These are phyloP conservation scores for Rhododendron kiyosumense DNA, from an alignment of 148 eudicot species.

Conservation along the genomic window DNA sequence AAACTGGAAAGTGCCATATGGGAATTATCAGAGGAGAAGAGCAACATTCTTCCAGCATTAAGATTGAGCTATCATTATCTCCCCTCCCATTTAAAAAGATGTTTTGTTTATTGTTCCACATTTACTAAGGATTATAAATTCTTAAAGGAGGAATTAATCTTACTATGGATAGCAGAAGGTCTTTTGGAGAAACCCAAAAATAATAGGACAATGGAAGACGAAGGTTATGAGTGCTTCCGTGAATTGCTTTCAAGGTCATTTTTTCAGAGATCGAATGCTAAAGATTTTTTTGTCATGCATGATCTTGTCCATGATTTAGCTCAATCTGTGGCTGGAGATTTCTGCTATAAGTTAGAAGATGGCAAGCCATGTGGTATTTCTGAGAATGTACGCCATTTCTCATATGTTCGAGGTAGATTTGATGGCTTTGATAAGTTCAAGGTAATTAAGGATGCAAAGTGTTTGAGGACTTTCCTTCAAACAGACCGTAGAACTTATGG, in stretches of 20 bases:
- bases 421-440: neutral
- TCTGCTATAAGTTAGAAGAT: neutral
- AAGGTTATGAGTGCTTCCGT: too few species aligned
- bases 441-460: too few species aligned
- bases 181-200: neutral
- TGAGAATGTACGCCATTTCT: constrained; percentile 3
- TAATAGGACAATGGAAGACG: too few species aligned
- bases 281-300: constrained; percentile 20
- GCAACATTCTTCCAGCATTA: constrained; percentile 17
- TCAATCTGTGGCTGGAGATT: constrained; percentile 2
- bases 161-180: too few species aligned
- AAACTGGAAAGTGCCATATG: constrained; percentile 16
- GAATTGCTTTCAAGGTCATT: neutral
- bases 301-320: constrained; percentile 18
- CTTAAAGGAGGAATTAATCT: neutral
- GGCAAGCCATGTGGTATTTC: neutral
- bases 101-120: neutral
- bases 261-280: neutral
- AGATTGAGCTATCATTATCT: constrained; percentile 9
- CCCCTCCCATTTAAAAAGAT: neutral
- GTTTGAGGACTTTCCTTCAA: too few species aligned
- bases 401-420: neutral
- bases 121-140: neutral
- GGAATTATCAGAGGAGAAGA: neutral
- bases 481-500: too few species aligned